Conservation (phyloP, 78 protist genomes). For the Blattamonas nauphoetae region DNA sequence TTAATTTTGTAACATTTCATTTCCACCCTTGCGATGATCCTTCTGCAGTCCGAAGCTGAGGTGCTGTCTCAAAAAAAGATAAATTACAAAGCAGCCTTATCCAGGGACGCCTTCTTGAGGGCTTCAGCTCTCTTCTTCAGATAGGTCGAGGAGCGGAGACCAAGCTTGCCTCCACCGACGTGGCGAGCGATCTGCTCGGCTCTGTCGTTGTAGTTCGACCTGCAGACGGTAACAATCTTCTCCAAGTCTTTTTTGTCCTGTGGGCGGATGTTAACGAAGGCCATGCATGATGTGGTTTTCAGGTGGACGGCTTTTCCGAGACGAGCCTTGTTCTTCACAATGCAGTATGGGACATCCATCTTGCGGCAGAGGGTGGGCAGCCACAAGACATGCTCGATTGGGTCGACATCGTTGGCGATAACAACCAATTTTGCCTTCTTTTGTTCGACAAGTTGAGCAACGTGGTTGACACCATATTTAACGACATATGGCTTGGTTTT, state of each 20-base stretch:
- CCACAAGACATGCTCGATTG: constrained; percentile 92
- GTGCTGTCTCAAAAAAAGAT: no score
- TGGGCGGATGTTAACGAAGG: constrained; percentile 60
- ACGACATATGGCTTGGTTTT: constrained; percentile 49
- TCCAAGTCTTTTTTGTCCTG: constrained; percentile 48
- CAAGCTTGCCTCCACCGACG: constrained; percentile 41
- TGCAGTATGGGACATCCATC: constrained; percentile 90
- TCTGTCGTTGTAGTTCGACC: constrained; percentile 45
- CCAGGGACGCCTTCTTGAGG: no score
- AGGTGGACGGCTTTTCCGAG: constrained; percentile 81
- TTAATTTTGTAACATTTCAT: no score
- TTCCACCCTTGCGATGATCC: no score
- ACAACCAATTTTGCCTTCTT: constrained; percentile 95
- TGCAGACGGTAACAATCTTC: constrained; percentile 33
- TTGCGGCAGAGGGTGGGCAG: constrained; percentile 95
- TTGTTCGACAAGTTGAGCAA: constrained; percentile 78
- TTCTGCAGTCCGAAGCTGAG: no score
- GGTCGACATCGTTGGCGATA: constrained; percentile 98
- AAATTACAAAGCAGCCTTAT: no score
- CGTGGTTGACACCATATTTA: constrained; percentile 89
- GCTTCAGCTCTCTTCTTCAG: no score
- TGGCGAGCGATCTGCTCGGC: constrained; percentile 15
- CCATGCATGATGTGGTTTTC: constrained; percentile 81
- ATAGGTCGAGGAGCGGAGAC: no score
- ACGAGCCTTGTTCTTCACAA: constrained; percentile 90